Evolutionary conservation across 2,329 filamentous ascomycete species (phyloP).

Genomic region (Akanthomyces uredinophilus): DNA sequence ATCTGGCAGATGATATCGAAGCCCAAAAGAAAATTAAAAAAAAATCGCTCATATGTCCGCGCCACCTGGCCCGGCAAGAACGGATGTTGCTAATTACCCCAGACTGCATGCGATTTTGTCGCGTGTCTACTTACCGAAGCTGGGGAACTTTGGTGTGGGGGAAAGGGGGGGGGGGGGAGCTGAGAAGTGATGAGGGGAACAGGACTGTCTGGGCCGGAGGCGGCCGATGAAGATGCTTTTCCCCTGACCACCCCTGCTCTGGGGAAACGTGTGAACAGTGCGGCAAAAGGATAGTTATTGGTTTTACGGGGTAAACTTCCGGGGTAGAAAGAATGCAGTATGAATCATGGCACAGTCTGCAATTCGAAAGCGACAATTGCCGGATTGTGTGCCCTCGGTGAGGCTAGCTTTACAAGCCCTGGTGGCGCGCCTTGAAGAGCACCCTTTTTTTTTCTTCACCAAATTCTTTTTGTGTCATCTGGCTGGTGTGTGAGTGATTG

Average conservation of each 20-base stretch:
- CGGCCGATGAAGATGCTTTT: background rate
- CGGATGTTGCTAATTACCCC: background rate
- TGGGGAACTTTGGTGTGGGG: background rate
- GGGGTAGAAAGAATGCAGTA: background rate
- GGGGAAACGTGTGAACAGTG: background rate
- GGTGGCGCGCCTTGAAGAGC: background rate
- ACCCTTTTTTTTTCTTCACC: background rate
- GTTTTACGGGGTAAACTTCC: background rate
- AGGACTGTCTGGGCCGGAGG: background rate
- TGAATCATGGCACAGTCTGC: background rate
- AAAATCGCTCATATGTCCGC: no score
- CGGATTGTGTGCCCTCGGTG: no score
- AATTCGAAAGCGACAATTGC: no score
- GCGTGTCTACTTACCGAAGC: background rate
- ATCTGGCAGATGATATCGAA: no score
- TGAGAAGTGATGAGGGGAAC: background rate
- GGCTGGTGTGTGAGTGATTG: background rate
- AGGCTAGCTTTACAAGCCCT: no score
- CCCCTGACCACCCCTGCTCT: background rate
- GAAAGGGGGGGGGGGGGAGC: background rate
- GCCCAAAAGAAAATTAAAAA: no score
- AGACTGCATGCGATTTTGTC: background rate
- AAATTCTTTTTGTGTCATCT: no score
- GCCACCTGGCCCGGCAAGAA: background rate
- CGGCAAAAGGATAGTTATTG: background rate